Evolutionary conservation across 768 basidiomycete species (phyloP), one percentile per base, ranked within the genome.

Genomic region (Mycena epipterygia): DNA sequence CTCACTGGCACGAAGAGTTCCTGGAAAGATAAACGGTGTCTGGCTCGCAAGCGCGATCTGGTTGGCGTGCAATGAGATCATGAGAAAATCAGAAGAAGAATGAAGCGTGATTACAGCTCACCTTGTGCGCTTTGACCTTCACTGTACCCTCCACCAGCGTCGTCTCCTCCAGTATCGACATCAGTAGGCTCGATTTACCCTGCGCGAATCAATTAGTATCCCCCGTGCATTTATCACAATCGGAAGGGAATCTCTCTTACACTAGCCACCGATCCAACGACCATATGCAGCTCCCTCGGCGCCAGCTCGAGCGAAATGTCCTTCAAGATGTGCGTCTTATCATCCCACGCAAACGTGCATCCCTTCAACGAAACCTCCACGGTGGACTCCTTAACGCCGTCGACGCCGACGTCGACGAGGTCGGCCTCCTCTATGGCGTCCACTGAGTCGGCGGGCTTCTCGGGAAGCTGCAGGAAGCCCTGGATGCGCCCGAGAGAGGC

Each of bases 121-220:
- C 67, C 52, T 62, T 62, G 12, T 37, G 52, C n/a, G 68, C 67
- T 25, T 48, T 55, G 23, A 68, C 60, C 21, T 48, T 46, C 0
- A 57, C 39, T 5, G 13, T 56, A 2, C 67, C 67, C 17, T 35
- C 44, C 32, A 48, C 53, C 12, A 53, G 52, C 30, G 23, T 68
- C 35, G 60, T 68, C 41, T 68, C 67, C 23, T 25, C 52, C 42
- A 68, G 37, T 48, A 68, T 56, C 60, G 67, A 68, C 67, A 68
- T 68, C 12, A 68, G 67, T 8, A 68, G 67, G 23, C 59, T 68
- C 44, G 61, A 69, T 57, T 69, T 63, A 25, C 67, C 60, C 67
- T 69, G 48, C 33, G 51, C 3, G 7, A 13, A 55, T 30, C 9
- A 44, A 44, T 44, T n/a, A 44, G 42, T n/a, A 30, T 19, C 17